These are phyloP conservation scores for Macrolepiota fuliginosa DNA, from an alignment of 768 basidiomycete species.

Conservation along the genomic window DNA sequence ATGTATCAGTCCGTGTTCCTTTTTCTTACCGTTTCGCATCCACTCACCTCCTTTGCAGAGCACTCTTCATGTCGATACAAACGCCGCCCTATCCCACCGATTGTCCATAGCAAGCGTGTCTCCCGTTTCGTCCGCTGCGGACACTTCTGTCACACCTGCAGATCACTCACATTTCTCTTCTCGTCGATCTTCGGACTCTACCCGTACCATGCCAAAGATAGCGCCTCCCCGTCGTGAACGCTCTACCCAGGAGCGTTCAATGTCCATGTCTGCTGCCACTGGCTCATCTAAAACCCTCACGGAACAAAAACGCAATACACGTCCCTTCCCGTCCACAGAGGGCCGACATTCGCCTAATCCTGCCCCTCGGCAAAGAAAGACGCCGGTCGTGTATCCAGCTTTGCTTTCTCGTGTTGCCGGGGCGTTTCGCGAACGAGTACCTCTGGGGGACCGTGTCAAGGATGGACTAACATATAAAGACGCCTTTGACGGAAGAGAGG, in stretches of 20 bases:
- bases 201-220: slow-evolving; percentile 55
- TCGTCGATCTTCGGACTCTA: slow-evolving; percentile 71
- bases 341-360: slow-evolving; percentile 40
- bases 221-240: slow-evolving; percentile 57
- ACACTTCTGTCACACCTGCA: slow-evolving; percentile 33
- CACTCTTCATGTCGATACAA: slow-evolving; percentile 59
- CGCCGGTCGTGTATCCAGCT: slow-evolving; percentile 91
- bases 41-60: slow-evolving; percentile 19
- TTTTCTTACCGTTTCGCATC: slow-evolving; percentile 6
- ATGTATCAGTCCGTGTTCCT: slow-evolving; percentile 11
- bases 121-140: slow-evolving; percentile 23
- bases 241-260: slow-evolving; percentile 61
- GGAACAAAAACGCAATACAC: slow-evolving; percentile 28
- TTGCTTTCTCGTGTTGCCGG: slow-evolving; percentile 92
- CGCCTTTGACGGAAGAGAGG: slow-evolving; percentile 95
- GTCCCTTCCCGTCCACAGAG: slow-evolving; percentile 32
- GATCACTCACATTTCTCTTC: slow-evolving; percentile 32
- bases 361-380: slow-evolving; percentile 44
- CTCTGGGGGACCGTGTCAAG: slow-evolving; percentile 78
- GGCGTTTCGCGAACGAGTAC: slow-evolving; percentile 84
- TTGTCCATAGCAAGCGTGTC: slow-evolving; percentile 36
- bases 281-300: slow-evolving; percentile 46
- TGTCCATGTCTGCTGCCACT: slow-evolving; percentile 73
- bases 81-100: slow-evolving; percentile 37
- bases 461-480: slow-evolving; percentile 96